Conservation (phyloP, 306 rosid species). For the Rosa chinensis region DNA sequence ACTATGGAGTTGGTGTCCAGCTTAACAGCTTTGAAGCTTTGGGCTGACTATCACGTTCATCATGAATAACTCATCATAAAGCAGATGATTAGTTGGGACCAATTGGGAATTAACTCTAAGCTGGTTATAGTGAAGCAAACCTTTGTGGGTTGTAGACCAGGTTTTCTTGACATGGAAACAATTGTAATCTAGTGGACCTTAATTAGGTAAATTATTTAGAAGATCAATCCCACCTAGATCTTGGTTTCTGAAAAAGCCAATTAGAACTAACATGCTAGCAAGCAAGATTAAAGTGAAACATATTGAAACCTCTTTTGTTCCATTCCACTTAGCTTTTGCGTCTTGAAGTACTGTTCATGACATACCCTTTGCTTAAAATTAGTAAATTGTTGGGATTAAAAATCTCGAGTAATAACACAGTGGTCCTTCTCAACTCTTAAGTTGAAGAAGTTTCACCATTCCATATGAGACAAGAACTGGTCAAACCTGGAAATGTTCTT, state of each 20-base stretch:
- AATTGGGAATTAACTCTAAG: background rate
- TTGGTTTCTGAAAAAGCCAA: background rate
- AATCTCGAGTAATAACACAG: background rate
- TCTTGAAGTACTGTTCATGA: background rate
- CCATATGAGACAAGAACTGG: background rate
- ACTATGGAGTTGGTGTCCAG: constrained; percentile 27
- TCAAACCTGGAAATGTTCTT: background rate
- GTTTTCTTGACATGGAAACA: background rate
- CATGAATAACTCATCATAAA: background rate
- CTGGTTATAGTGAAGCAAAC: constrained; percentile 11
- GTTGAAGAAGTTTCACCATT: background rate
- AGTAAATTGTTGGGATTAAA: background rate
- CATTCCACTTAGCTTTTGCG: background rate
- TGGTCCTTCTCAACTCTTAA: background rate
- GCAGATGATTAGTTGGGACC: background rate
- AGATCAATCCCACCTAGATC: background rate
- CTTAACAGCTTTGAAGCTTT: constrained; percentile 4
- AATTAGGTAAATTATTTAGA: background rate
- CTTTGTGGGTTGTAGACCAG: background rate
- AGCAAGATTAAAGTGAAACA: background rate
- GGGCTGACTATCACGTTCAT: background rate
- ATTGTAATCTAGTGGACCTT: background rate
- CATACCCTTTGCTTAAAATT: background rate
- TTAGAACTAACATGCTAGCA: background rate
- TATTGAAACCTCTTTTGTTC: background rate